Evolutionary conservation across 1,284 basidiomycete genomes (phyloP), one percentile per base, ranked within the genome.

Genomic region (Fomes fomentarius): DNA sequence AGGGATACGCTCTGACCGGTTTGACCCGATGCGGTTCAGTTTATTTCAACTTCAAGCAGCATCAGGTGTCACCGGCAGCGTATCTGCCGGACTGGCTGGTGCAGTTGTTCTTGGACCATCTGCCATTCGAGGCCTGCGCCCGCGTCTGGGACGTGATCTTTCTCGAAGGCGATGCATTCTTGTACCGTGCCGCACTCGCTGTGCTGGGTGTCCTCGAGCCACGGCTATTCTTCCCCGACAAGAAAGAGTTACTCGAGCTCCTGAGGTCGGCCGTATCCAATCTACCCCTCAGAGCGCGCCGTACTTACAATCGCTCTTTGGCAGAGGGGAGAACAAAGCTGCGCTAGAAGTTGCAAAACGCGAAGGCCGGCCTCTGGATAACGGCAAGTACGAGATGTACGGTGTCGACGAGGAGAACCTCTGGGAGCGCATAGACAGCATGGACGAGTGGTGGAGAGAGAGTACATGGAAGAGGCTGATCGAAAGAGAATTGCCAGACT

Each of bases 21-120:
- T 4, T 19, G 14, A 28, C 25, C 1, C n/a, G n/a, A n/a, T n/a
- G n/a, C n/a, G n/a, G n/a, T n/a, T n/a, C 47, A 93, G 93, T 95
- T 63, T 96, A 93, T 71, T 95, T 95, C 73, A 96, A 96, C 74
- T 96, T 96, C 75, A 95, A 96, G 69, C 91, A 94, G 66, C 89
- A 93, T 68, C 89, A 93, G 59, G 83, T 94, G 63, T 87, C 91
- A 1, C 92, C 93, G 2, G 75, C 83, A 1, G 78, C 84, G 15
- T 94, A 94, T 73, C 76, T 94, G 15, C 82, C 80, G 1, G 83
- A 85, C 57, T 97, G 94, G 90, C 71, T 98, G 41, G 71, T 90
- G 42, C 86, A 93, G 0, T 71, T 96, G 17, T 94, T 96, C 69
- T 76, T 96, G 22, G 84, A 95, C 64, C 93, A 96, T 66, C 77